Percentiles rank a stretch among this genome's conserved stretches.
Evolutionary conservation across 2,329 filamentous ascomycete species (phyloP).

Genomic region (Colletotrichum sp.): DNA sequence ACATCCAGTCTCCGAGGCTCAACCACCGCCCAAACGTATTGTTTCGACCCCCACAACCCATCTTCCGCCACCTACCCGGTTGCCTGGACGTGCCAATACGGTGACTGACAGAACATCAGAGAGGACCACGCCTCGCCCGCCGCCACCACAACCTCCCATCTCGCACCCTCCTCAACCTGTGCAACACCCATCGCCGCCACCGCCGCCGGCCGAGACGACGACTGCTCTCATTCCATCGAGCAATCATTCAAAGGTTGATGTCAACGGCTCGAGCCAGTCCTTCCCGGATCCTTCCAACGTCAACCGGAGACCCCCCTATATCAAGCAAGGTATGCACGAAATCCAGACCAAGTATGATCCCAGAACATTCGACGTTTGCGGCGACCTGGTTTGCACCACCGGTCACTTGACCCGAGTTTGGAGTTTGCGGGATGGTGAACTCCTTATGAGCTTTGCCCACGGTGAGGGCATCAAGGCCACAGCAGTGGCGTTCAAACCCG

Average conservation of each 20-base stretch:
- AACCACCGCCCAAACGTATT: constrained; percentile 30
- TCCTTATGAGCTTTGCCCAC: constrained; percentile 81
- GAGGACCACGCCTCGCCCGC: constrained; percentile 36
- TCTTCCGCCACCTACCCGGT: constrained; percentile 25
- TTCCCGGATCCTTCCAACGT: constrained; percentile 86
- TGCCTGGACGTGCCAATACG: constrained; percentile 35
- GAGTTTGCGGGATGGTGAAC: constrained; percentile 82
- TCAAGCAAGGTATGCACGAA: constrained; percentile 74
- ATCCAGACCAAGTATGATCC: constrained; percentile 89
- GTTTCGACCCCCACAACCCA: constrained; percentile 22
- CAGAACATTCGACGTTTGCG: constrained; percentile 85
- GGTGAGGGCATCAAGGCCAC: constrained; percentile 85
- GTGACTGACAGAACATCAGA: constrained; percentile 49
- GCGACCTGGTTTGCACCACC: constrained; percentile 84
- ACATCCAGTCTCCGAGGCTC: constrained; percentile 26
- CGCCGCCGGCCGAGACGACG: constrained; percentile 45
- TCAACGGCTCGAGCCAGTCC: constrained; percentile 5
- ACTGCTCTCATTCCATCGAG: constrained; percentile 25
- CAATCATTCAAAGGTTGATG: constrained; percentile 54
- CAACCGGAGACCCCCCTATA: constrained; percentile 82
- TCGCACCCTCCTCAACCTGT: not conserved
- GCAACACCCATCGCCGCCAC: constrained; percentile 17
- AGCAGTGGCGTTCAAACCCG: constrained; percentile 85
- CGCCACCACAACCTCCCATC: constrained; percentile 12
- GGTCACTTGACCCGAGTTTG: constrained; percentile 89